These are phyloP conservation scores for Capsicum rhomboideum DNA, from an alignment of 257 asterid genomes.

Conservation along the genomic window DNA sequence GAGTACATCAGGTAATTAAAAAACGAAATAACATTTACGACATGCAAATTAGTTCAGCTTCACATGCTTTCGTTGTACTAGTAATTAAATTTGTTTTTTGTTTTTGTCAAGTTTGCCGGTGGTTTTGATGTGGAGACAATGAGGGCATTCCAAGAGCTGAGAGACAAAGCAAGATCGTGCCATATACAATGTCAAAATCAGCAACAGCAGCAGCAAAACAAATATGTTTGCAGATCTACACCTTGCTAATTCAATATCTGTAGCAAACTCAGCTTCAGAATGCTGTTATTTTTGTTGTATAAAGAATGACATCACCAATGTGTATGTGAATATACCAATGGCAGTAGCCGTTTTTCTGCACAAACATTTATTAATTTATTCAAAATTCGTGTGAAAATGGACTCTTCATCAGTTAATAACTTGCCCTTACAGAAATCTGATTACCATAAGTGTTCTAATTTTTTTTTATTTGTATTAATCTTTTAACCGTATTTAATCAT, in stretches of 20 bases:
- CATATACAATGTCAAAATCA: constrained; percentile 55
- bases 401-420: not conserved
- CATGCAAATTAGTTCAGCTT: not conserved
- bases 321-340: constrained; percentile 9
- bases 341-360: constrained; percentile 4
- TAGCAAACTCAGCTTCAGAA: constrained; percentile 49
- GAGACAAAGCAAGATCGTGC: constrained; percentile 72
- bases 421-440: not conserved
- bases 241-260: constrained; percentile 31
- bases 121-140: constrained; percentile 96
- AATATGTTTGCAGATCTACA: constrained; percentile 34
- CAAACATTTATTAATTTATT: not conserved
- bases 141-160: constrained; percentile 85
- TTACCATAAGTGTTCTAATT: not conserved
- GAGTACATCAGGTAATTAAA: constrained; percentile 81
- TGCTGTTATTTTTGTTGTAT: constrained; percentile 23
- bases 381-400: not conserved
- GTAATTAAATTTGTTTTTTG: not conserved
- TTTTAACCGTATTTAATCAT: not conserved
- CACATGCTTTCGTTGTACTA: not conserved
- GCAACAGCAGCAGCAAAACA: constrained; percentile 40
- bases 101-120: constrained; percentile 73
- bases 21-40: not conserved
- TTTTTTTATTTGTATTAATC: not conserved
- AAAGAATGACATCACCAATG: constrained; percentile 3